Conservation (phyloP, 2,329 filamentous ascomycete species). For the Aphanoascus verrucosus region DNA sequence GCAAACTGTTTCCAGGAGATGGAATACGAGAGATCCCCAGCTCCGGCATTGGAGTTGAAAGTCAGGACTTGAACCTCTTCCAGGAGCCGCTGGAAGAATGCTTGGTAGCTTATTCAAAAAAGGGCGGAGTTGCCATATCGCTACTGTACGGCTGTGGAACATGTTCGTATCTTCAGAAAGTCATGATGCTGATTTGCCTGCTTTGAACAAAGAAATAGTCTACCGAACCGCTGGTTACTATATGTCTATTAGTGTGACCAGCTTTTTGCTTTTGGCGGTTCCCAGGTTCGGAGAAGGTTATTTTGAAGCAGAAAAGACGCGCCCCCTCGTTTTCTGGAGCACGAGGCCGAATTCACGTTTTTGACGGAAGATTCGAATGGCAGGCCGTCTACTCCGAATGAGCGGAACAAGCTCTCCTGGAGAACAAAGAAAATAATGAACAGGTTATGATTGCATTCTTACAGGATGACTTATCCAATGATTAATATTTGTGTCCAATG, state of each 20-base stretch:
- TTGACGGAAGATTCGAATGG: neutral
- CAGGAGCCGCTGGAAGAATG: neutral
- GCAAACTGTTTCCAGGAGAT: neutral
- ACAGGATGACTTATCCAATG: too few relatives aligned
- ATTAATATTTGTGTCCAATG: too few relatives aligned
- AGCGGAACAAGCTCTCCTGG: neutral
- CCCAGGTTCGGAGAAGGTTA: neutral
- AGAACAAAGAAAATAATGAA: constrained; percentile 9
- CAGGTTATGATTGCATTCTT: neutral
- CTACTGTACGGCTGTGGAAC: neutral
- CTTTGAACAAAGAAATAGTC: constrained; percentile 8
- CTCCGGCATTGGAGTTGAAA: neutral
- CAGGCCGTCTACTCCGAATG: neutral
- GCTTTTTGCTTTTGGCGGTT: neutral
- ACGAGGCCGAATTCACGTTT: neutral
- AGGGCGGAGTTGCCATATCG: neutral
- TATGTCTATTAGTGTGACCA: constrained; percentile 5
- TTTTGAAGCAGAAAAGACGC: neutral
- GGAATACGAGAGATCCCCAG: constrained; percentile 2
- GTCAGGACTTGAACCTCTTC: neutral
- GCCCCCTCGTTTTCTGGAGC: constrained; percentile 1
- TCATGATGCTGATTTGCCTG: neutral
- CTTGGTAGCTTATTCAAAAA: neutral
- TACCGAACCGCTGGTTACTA: neutral
- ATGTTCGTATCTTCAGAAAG: neutral